Evolutionary conservation across 2,329 filamentous ascomycete genomes (phyloP), one percentile per base, ranked within the genome.

Genomic region (Aureobasidium melanogenum): DNA sequence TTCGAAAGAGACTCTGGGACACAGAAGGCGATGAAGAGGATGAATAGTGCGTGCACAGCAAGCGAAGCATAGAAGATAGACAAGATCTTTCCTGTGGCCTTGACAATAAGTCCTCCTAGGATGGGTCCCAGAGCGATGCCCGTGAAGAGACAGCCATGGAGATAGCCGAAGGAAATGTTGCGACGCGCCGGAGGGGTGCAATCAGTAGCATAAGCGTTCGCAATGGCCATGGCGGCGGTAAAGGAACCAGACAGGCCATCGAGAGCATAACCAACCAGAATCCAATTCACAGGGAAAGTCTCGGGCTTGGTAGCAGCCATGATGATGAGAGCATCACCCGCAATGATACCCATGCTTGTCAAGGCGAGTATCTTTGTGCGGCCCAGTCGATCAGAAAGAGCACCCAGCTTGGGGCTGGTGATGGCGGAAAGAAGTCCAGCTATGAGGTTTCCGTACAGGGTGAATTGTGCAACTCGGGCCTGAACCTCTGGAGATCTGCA

Each of bases 181-280:
- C 94, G 85, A 69, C 84, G 84, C 32, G 88, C 87, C 0, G 91
- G 89, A 4, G 88, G 79, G 0, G 91, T 93, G 73, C 91, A 96
- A 73, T 99, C 94, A 43, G 90, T 87, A 14, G 89, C 87, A 73
- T 97, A 99, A 0, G 93, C 91, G 72, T 95, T 87, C 24, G 85
- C 86, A 62, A 96, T 77, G 48, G 88, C 85, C 78, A 88, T 88
- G 30, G 87, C 88, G 0, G 90, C 84, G 1, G 91, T 96, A 71
- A 97, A 96, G 0, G 92, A 96, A 8, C 94, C 94, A 10, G 86
- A 86, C 5, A 96, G 70, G 5, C 94, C 94, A 70, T 99, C 94
- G 48, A 92, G 79, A 10, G 89, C 79, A 38, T 86, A 84, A 10
- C 90, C 90, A 1, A 93, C 72, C 6, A 97, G 76, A 24, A 99